Conservation (phyloP, 2,329 filamentous ascomycete genomes). For the Sodiomyces alkalinus region DNA sequence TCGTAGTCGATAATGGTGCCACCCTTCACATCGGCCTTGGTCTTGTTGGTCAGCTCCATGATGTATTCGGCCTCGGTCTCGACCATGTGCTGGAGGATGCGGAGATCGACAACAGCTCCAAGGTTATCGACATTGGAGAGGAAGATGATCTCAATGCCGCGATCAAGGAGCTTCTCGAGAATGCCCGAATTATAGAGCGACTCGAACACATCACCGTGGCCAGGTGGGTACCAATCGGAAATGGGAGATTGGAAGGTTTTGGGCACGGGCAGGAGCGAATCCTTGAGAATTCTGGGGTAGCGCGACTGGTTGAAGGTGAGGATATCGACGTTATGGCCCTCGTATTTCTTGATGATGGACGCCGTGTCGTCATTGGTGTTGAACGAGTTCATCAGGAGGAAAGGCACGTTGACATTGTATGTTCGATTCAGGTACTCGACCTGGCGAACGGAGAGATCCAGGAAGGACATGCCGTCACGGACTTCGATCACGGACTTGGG, state of each 20-base stretch:
- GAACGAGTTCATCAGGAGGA: conserved; percentile 99
- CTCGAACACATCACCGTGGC: conserved; percentile 99
- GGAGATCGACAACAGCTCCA: conserved; percentile 91
- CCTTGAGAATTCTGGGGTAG: conserved; percentile 96
- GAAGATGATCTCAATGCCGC: conserved; percentile 96
- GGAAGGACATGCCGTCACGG: conserved; percentile 99
- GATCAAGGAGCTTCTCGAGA: conserved; percentile 87
- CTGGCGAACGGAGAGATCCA: conserved; percentile 95
- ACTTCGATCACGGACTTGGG: conserved; percentile 99
- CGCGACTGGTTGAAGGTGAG: conserved; percentile 98
- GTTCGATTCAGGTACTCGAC: conserved; percentile 99
- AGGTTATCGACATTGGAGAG: conserved; percentile 98
- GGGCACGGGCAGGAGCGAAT: conserved; percentile 89
- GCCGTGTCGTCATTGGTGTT: conserved; percentile 98
- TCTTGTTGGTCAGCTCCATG: conserved; percentile 99
- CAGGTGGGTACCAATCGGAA: conserved; percentile 96
- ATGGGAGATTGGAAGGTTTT: conserved; percentile 79
- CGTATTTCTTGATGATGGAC: conserved; percentile 99
- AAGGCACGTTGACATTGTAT: conserved; percentile 92
- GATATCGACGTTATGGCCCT: conserved; percentile 99
- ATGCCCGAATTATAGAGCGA: conserved; percentile 98
- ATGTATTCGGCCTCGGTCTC: conserved; percentile 96
- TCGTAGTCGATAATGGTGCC: conserved; percentile 99
- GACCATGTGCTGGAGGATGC: conserved; percentile 98
- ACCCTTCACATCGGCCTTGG: conserved; percentile 99